A percentile compares a stretch with the other conserved stretches of the same genome.
phyloP scores from a whole-genome alignment of 2,329 filamentous ascomycete genomes.

The Fragosphaeria purpurea region DNA sequence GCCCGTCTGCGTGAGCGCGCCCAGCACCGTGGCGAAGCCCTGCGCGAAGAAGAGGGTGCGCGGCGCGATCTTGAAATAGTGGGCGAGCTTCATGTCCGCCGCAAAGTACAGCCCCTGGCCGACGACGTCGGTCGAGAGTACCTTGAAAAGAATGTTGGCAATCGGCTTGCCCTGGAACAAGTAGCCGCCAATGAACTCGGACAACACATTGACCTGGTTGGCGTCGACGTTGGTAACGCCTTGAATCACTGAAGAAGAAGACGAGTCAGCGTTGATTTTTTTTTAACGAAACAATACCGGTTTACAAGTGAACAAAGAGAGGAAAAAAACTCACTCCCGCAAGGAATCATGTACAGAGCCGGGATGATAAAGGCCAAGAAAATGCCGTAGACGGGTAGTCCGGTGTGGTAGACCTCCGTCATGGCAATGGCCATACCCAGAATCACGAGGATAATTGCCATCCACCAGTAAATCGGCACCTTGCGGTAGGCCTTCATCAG shows the following conservation, averaged over 20 bases:
- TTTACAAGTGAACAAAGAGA: not conserved
- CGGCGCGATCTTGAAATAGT: constrained; percentile 40
- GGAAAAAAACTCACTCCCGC: constrained; percentile 21
- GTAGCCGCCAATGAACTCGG: constrained; percentile 38
- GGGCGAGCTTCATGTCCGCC: constrained; percentile 40
- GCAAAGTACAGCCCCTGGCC: constrained; percentile 36
- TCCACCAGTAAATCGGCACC: constrained; percentile 38
- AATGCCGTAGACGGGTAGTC: constrained; percentile 34
- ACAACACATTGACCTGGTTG: constrained; percentile 37
- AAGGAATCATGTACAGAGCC: constrained; percentile 34
- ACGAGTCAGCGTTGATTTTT: not conserved
- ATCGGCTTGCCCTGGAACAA: constrained; percentile 34
- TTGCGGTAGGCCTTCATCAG: constrained; percentile 17
- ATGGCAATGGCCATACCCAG: constrained; percentile 27
- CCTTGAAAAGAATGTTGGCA: constrained; percentile 37
- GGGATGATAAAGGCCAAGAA: constrained; percentile 33
- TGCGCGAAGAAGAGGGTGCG: constrained; percentile 38
- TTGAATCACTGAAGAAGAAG: constrained; percentile 25
- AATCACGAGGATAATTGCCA: constrained; percentile 20
- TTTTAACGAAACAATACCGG: not conserved
- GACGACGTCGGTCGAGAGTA: constrained; percentile 29
- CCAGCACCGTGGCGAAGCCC: constrained; percentile 35
- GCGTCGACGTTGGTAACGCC: constrained; percentile 37
- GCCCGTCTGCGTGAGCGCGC: constrained; percentile 32
- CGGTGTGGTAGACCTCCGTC: constrained; percentile 35